Evolutionary conservation across 2,329 filamentous ascomycete species (phyloP), one percentile per base, ranked within the genome.

Genomic region (Niveomyces coronatus): DNA sequence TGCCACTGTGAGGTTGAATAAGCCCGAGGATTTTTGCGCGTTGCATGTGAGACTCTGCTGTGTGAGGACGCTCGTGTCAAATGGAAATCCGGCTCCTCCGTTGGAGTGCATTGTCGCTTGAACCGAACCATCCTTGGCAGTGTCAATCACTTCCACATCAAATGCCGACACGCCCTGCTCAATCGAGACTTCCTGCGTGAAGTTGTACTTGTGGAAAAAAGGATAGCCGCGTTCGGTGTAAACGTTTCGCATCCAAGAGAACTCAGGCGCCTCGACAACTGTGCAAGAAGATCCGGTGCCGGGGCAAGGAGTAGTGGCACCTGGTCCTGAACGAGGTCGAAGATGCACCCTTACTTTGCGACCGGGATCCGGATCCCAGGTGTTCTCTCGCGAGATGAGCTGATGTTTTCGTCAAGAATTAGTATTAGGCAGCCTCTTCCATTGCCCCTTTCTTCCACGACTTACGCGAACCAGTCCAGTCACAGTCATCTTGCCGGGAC

Each of bases 121-220:
- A 14, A 35, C 17, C 9, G 20, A 37, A 9, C 41, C 44, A 18
- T 39, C 19, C 17, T 42, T 35, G n/a, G 33, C 24, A 4, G 36
- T 44, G 26, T 42, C 42, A 19, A 40, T 20, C 5, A 42, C 39
- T 22, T 43, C 41, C 3, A 45, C 37, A 9, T 45, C 41, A 23
- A 45, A 45, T 13, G 31, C 31, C 5, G 43, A 43, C 19, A 45
- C 22, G 1, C 43, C 41, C 13, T 43, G 16, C 10, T 19, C 8
- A 13, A 41, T 19, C 16, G 41, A 33, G 2, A 45, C 33, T 13
- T 39, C 37, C 3, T 38, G 20, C 4, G 23, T 31, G 14, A 43
- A 41, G 7, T 24, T 28, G 30, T 45, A 39, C 3, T 29, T 37
- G 31, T 42, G 37, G 23, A 45, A 43, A 4, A 32, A 39, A 4